Evolutionary conservation across 495 filamentous ascomycete genomes (phyloP), one percentile per base, ranked within the genome.

Genomic region (Penicillium ochrochloron): DNA sequence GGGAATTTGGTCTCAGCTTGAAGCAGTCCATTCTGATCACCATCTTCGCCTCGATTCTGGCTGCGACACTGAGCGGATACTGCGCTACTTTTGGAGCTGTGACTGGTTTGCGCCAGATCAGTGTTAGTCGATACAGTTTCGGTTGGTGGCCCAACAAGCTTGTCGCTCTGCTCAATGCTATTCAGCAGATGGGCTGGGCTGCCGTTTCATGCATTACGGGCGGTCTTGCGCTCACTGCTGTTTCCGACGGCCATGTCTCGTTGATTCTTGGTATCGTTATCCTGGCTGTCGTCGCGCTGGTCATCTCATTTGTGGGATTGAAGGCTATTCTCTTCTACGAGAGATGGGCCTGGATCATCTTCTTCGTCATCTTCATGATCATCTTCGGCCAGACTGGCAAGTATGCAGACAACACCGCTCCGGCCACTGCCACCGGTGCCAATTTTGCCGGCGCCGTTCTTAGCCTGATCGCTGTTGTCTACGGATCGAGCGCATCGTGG

Each of bases 61-160:
- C 59, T 33, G 59, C 59, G 8, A 23, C 59, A 2, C 46, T 61
- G 0, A 61, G 59, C 25, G 59, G 59, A 51, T 76, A 60, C 58
- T 84, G 79, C 50, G 75, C 75, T 11, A 73, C 70, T 10, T 72
- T 97, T 90, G 31, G 88, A 79, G 93, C 94, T 90, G 70, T 89
- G 88, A 58, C 89, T 85, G 31, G 94, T 88, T 71, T 94, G 86
- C 42, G 94, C 88, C 60, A 97, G 74, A 74, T 97, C 88, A 31
- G 90, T 89, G 75, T 97, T 89, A 66, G 66, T 23, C 61, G 75
- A 59, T 76, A 73, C 59, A 71, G 70, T 2, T 67, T 77, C n/a
- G 75, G 75, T 12, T 76, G 65, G 62, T 77, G 70, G 50, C 73
- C 72, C 0, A 70, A 70, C 12, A 72, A 70, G 29, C 57, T 77